phyloP scores from a whole-genome alignment of 2,329 filamentous ascomycete genomes.

The Xylariaceae sp. region DNA sequence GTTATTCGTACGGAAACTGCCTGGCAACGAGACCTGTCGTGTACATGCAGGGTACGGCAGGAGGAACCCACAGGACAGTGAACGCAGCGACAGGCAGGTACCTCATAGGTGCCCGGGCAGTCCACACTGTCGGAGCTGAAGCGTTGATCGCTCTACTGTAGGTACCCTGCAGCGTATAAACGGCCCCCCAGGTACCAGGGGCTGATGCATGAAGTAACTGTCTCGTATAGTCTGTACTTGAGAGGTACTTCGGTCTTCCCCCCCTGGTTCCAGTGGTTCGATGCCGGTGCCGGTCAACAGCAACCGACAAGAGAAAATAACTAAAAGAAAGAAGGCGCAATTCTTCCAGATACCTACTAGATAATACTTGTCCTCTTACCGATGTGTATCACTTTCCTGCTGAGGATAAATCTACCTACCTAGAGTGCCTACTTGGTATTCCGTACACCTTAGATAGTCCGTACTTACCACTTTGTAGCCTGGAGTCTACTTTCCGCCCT shows the following conservation, averaged over 20 bases:
- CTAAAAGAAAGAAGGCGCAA: neutral
- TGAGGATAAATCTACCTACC: neutral
- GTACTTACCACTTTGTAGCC: conserved; percentile 7
- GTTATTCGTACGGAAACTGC: too few species aligned
- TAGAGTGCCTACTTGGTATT: too few species aligned
- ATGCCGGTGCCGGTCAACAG: conserved; percentile 9
- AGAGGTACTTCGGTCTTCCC: conserved; percentile 1
- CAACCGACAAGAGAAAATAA: neutral
- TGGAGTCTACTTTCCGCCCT: conserved; percentile 7
- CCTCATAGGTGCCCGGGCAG: too few species aligned
- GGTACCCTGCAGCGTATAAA: too few species aligned
- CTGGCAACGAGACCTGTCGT: too few species aligned
- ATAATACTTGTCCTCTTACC: neutral
- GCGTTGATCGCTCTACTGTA: too few species aligned
- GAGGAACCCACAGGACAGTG: too few species aligned
- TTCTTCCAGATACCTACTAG: neutral
- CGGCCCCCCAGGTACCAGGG: neutral
- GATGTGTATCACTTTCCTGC: neutral
- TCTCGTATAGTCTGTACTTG: neutral
- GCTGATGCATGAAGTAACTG: neutral
- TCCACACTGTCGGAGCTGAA: too few species aligned
- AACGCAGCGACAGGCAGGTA: too few species aligned
- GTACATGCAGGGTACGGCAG: too few species aligned
- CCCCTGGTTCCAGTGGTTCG: conserved; percentile 5
- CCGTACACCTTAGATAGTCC: too few species aligned